These are phyloP conservation scores for Rhodofomes roseus DNA, from an alignment of 1,284 basidiomycete species.

Conservation along the genomic window DNA sequence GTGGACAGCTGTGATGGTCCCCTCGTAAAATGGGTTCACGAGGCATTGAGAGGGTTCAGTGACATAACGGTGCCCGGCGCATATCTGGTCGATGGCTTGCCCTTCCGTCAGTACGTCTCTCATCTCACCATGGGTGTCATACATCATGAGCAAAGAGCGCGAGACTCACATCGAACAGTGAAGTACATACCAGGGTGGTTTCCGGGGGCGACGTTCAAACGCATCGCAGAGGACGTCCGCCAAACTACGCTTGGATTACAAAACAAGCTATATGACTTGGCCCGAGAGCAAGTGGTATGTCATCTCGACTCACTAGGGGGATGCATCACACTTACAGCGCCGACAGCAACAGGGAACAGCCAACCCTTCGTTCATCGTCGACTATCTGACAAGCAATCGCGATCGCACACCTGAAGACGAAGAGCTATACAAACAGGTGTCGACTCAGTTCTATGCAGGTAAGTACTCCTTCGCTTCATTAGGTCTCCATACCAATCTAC, in stretches of 20 bases:
- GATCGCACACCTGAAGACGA: neutral
- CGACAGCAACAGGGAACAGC: neutral
- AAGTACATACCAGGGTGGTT: conserved; percentile 11
- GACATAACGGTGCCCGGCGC: conserved; percentile 11
- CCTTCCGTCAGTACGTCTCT: conserved; percentile 1
- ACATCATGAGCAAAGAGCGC: neutral
- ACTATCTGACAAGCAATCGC: neutral
- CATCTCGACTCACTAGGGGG: too few relatives aligned
- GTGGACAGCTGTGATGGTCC: conserved; percentile 1
- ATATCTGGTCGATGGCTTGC: conserved; percentile 19
- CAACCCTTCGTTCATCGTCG: neutral
- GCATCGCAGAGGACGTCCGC: conserved; percentile 5
- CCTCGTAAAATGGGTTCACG: neutral
- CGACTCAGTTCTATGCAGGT: neutral
- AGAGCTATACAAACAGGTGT: neutral
- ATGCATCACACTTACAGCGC: neutral
- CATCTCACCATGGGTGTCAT: too few relatives aligned
- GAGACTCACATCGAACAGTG: neutral
- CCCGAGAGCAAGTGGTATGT: conserved; percentile 1
- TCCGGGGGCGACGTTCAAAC: conserved; percentile 11
- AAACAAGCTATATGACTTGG: neutral
- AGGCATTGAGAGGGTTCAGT: neutral
- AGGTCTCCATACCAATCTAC: neutral
- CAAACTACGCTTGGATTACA: neutral
- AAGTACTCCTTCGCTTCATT: neutral